Base-by-base conservation (phyloP, 2,329 filamentous ascomycete species). In the Cordyceps farinosa region DNA sequence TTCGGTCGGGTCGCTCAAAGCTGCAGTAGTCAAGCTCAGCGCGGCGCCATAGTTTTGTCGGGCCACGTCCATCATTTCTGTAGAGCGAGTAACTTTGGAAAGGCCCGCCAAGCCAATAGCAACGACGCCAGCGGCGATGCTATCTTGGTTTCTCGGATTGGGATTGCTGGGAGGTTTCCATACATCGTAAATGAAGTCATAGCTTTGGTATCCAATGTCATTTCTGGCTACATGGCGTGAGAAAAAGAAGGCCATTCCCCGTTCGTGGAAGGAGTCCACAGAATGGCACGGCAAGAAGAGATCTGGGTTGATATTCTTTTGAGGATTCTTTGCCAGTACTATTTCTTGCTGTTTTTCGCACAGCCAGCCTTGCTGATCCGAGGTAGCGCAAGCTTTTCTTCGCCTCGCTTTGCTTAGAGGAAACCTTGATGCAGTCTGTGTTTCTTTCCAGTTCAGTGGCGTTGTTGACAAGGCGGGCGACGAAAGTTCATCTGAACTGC, bases 31-130 rank as follows among this genome's bases (percentile, higher is more conserved):
- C 54, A 83, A 69, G n/a, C 75, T 74, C 1, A 85, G 75, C 4
- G 83, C 83, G 22, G 77, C 77, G 11, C 79, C 76, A 66, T 86
- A 85, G 67, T 79, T 80, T 65, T 80, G 78, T 7, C 78, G 78
- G 5, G 83, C 82, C 60, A 77, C 77, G 8, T 76, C 76, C 71
- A 82, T 77, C 5, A 81, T 75, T 22, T 78, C 73, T 5, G 72
- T 69, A 22, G 75, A 77, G 52, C 72, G 72, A 0, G 76, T 79
- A 54, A 81, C 72, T 67, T 82, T 79, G 10, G 82, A 79, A 54
- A 83, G 74, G 8, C 81, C 81, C 38, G 81, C 79, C 7, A 86
- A 73, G 15, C 83, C 83, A 7, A 85, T 83, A 5, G 83, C 82
- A 13, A 79, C 79, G 75, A 85, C 82, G 67, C 81, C 81, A 22